phyloP scores from a whole-genome alignment of 495 filamentous ascomycete species.

The Talaromyces adpressus region DNA sequence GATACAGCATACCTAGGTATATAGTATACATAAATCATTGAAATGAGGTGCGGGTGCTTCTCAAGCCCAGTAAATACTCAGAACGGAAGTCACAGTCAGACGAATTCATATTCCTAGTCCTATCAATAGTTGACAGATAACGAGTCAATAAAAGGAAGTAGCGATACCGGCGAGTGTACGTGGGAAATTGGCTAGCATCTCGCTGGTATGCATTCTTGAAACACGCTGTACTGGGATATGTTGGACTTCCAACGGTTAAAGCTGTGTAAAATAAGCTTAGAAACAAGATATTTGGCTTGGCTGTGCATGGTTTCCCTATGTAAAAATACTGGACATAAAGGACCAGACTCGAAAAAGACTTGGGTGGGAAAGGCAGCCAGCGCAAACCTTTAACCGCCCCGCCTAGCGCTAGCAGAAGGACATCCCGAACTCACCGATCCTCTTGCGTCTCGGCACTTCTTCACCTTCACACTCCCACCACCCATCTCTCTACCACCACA shows the following conservation, averaged over 20 bases:
- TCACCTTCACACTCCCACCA: constrained; percentile 23
- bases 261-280: background rate
- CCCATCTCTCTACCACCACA: constrained; percentile 16
- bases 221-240: background rate
- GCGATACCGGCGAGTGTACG: background rate
- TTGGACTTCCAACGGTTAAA: background rate
- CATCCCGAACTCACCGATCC: constrained; percentile 6
- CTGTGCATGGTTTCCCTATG: no score
- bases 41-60: no score
- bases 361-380: background rate
- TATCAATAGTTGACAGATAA: background rate
- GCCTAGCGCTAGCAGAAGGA: background rate
- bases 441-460: constrained; percentile 9
- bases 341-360: background rate
- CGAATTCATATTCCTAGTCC: background rate
- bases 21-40: no score
- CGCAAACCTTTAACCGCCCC: constrained; percentile 1
- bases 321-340: background rate
- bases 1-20: no score
- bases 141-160: background rate
- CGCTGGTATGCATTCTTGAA: background rate
- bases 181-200: background rate
- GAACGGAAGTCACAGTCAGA: no score
- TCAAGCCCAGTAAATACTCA: no score
- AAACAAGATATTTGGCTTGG: background rate